A percentile compares a stretch with the other conserved stretches of the same genome.
These are phyloP conservation scores for Corylus heterophylla DNA, from an alignment of 306 rosid genomes.

Conservation along the genomic window DNA sequence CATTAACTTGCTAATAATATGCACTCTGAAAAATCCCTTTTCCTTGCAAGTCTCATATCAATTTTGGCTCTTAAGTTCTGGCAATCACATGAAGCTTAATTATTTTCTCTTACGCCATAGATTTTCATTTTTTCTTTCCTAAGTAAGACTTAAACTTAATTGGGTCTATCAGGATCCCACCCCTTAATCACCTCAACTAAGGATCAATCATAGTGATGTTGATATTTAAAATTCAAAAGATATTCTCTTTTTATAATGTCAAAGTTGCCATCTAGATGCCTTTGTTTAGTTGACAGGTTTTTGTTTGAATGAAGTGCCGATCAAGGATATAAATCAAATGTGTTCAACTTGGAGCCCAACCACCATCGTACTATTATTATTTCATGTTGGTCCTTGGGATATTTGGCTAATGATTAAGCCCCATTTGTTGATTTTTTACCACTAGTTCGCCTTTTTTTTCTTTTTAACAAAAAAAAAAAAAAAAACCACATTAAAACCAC, in stretches of 20 bases:
- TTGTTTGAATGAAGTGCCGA: not conserved
- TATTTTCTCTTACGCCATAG: not conserved
- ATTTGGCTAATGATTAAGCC: not conserved
- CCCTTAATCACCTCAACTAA: not conserved
- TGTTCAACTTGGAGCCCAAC: not conserved
- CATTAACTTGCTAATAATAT: slow-evolving; percentile 34
- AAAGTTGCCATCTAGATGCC: not conserved
- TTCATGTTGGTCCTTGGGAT: not conserved
- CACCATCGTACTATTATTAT: not conserved
- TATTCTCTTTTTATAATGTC: not conserved
- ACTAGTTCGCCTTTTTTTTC: not conserved
- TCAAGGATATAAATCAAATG: not conserved
- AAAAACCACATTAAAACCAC: too few species aligned
- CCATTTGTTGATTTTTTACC: not conserved
- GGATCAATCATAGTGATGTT: not conserved
- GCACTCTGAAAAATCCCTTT: slow-evolving; percentile 33
- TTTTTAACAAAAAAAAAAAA: too few species aligned
- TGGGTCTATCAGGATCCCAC: not conserved
- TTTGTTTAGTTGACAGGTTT: not conserved
- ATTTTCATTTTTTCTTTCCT: not conserved
- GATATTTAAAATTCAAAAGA: not conserved
- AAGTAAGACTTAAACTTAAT: not conserved
- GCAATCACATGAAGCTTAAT: slow-evolving; percentile 12
- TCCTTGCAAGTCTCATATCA: slow-evolving; percentile 28
- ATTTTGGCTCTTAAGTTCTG: slow-evolving; percentile 20